phyloP scores from a whole-genome alignment of 257 asterid genomes.

The Cinchona pubescens region DNA sequence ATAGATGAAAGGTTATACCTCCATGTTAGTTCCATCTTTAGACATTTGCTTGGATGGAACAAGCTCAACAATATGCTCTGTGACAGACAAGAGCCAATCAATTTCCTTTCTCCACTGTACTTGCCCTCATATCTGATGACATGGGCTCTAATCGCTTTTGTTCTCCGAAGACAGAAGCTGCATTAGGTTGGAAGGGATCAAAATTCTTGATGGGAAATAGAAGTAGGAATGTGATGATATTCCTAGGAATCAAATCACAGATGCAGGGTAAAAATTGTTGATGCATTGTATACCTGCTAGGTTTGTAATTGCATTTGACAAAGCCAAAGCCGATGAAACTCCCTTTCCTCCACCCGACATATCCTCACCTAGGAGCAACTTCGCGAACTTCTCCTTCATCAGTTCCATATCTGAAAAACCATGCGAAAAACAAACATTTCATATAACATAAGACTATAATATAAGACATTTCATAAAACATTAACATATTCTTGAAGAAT shows the following conservation, averaged over 20 bases:
- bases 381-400: slow-evolving; percentile 90
- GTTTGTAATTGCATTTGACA: slow-evolving; percentile 91
- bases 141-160: slow-evolving; percentile 81
- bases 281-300: slow-evolving; percentile 57
- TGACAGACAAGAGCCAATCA: slow-evolving; percentile 87
- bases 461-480: too few relatives aligned
- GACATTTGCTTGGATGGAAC: slow-evolving; percentile 73
- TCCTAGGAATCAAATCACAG: not conserved
- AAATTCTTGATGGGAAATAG: not conserved
- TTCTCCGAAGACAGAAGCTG: slow-evolving; percentile 95
- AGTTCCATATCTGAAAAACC: slow-evolving; percentile 48
- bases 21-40: slow-evolving; percentile 71
- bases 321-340: slow-evolving; percentile 84
- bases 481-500: too few relatives aligned
- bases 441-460: not conserved
- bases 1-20: slow-evolving; percentile 34
- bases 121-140: slow-evolving; percentile 64
- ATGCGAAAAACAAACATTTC: too few relatives aligned
- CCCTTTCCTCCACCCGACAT: slow-evolving; percentile 99
- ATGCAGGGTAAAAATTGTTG: not conserved
- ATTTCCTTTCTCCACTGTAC: slow-evolving; percentile 91
- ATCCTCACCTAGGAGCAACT: slow-evolving; percentile 93
- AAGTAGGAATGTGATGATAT: too few relatives aligned
- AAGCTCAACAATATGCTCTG: slow-evolving; percentile 88
- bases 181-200: slow-evolving; percentile 1